Conservation (phyloP, 2,329 filamentous ascomycete species). For the Immersiporthe knoxdaviesiana region DNA sequence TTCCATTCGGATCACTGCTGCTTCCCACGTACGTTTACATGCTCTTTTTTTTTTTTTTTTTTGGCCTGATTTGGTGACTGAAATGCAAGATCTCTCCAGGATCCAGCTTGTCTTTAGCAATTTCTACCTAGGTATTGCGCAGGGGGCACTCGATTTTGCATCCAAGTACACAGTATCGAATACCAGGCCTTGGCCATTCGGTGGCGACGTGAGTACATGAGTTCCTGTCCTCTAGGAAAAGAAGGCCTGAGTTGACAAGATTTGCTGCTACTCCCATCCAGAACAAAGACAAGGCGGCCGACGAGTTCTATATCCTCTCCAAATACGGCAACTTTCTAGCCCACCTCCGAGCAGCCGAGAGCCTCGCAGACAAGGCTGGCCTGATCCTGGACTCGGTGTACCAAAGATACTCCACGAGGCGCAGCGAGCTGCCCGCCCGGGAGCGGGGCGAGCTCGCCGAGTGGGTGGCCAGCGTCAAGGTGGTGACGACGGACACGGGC, state of each 20-base stretch:
- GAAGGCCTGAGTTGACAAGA: background rate
- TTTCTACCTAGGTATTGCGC: constrained; percentile 67
- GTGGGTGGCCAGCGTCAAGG: constrained; percentile 64
- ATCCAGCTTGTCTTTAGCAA: constrained; percentile 70
- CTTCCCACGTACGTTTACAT: constrained; percentile 54
- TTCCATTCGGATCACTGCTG: constrained; percentile 60
- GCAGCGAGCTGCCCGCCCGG: constrained; percentile 50
- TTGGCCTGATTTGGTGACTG: too few species aligned
- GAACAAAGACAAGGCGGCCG: constrained; percentile 59
- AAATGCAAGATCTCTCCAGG: constrained; percentile 34
- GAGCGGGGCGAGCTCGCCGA: constrained; percentile 65
- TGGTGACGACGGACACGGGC: constrained; percentile 63
- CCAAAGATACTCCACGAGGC: constrained; percentile 43
- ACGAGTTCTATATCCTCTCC: constrained; percentile 68
- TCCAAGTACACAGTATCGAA: constrained; percentile 57
- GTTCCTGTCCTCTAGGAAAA: too few species aligned
- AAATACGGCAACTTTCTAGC: constrained; percentile 68
- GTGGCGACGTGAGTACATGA: constrained; percentile 55
- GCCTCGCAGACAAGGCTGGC: constrained; percentile 61
- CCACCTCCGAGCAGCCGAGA: constrained; percentile 62
- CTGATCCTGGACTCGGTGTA: constrained; percentile 53
- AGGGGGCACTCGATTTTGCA: constrained; percentile 59
- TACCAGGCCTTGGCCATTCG: constrained; percentile 67
- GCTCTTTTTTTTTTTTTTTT: background rate
- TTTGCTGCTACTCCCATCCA: constrained; percentile 25